A percentile compares a stretch with the other conserved stretches of the same genome.
phyloP scores from a whole-genome alignment of 2,329 filamentous ascomycete species.

The Coniochaeta sp. region DNA sequence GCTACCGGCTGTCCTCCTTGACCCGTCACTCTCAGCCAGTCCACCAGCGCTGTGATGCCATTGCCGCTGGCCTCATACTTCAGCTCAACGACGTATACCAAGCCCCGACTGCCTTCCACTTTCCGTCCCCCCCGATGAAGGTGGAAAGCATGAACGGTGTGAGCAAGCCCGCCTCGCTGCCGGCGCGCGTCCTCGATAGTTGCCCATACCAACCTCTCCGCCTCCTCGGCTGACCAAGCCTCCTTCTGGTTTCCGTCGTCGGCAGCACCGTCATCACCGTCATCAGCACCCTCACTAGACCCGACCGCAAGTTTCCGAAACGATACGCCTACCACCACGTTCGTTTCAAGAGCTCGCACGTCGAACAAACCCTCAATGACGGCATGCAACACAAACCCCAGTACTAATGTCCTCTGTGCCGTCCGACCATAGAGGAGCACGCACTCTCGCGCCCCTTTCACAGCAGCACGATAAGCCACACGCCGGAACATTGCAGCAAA shows the following conservation, averaged over 20 bases:
- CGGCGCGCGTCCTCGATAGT: neutral
- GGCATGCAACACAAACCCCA: neutral
- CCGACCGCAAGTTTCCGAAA: neutral
- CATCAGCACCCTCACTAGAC: too few species aligned
- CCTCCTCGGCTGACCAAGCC: neutral
- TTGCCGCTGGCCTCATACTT: neutral
- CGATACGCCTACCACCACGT: neutral
- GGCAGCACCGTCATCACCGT: too few species aligned
- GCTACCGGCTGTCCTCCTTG: neutral
- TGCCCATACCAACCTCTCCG: neutral
- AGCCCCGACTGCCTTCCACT: neutral
- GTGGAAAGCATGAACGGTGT: neutral
- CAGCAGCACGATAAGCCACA: neutral
- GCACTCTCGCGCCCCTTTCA: neutral
- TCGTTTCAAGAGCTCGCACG: neutral
- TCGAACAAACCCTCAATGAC: neutral
- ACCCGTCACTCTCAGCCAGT: neutral
- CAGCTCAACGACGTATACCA: neutral
- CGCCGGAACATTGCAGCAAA: neutral
- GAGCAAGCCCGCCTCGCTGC: too few species aligned
- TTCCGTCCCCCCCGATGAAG: neutral
- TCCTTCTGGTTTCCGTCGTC: neutral
- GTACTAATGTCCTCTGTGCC: neutral
- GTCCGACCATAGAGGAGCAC: neutral
- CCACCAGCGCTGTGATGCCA: neutral